Evolutionary conservation across 805 yeast genomes (phyloP).

Genomic region (Monosporozyma servazzii): DNA sequence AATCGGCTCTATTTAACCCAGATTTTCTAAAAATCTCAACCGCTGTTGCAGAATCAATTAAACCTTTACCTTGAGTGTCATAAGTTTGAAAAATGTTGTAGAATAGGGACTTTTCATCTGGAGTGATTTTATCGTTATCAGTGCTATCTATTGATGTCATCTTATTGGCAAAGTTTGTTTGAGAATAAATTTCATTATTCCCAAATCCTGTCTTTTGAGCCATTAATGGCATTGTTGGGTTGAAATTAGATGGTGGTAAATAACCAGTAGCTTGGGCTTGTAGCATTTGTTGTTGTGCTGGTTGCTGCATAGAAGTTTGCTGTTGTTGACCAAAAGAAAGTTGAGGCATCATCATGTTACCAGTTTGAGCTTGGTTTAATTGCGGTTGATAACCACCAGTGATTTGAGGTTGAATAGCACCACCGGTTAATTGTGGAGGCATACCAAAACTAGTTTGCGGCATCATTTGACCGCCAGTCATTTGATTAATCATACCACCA

Average conservation of each 20-base stretch:
- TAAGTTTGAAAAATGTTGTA: constrained; percentile 83
- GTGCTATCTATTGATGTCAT: constrained; percentile 22
- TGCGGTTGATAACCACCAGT: constrained; percentile 26
- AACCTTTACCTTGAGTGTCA: constrained; percentile 63
- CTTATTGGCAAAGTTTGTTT: constrained; percentile 28
- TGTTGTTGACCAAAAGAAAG: constrained; percentile 27
- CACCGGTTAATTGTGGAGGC: constrained; percentile 32
- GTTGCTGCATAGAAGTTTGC: constrained; percentile 11
- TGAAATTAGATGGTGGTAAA: constrained; percentile 38
- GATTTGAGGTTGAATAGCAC: constrained; percentile 34
- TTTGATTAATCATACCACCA: constrained; percentile 32
- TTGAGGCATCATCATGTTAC: constrained; percentile 21
- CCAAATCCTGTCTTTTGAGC: constrained; percentile 41
- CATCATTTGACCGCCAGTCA: constrained; percentile 36
- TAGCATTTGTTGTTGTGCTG: constrained; percentile 33
- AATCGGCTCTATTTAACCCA: constrained; percentile 75
- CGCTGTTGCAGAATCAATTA: constrained; percentile 70
- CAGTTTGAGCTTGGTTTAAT: constrained; percentile 1
- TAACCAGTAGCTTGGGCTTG: constrained; percentile 55
- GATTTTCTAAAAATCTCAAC: constrained; percentile 83
- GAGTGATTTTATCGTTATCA: constrained; percentile 61
- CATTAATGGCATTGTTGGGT: constrained; percentile 29
- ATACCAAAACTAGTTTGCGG: constrained; percentile 30
- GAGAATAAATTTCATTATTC: constrained; percentile 32
- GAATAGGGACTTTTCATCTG: constrained; percentile 78